phyloP scores from a whole-genome alignment of 2,329 filamentous ascomycete genomes.

The Sarocladium kiliense region DNA sequence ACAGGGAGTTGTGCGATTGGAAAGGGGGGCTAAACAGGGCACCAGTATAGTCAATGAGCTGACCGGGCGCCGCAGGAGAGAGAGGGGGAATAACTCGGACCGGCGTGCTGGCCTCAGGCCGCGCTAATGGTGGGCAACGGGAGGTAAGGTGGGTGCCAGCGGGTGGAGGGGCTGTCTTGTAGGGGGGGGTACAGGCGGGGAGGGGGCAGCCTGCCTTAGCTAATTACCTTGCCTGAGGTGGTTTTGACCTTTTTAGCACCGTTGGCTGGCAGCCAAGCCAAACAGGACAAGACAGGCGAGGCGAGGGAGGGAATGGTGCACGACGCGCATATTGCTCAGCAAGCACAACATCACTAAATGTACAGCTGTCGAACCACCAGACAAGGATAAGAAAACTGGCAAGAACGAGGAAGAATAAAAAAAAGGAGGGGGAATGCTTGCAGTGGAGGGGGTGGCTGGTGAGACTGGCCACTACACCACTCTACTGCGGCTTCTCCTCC shows the following conservation, averaged over 20 bases:
- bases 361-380: not conserved
- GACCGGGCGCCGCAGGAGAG: too few relatives aligned
- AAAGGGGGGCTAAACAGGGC: not conserved
- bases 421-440: not conserved
- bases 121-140: conserved; percentile 4
- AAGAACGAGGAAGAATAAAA: not conserved
- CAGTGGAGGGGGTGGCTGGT: conserved; percentile 1
- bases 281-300: not conserved
- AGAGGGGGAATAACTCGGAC: not conserved
- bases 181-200: not conserved
- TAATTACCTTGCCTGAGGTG: not conserved
- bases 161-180: conserved; percentile 4
- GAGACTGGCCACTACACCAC: not conserved
- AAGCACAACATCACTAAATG: not conserved
- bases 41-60: too few relatives aligned
- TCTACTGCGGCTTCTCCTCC: not conserved
- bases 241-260: not conserved
- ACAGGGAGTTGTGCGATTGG: not conserved
- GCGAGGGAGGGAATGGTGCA: conserved; percentile 4
- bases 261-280: not conserved
- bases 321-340: not conserved
- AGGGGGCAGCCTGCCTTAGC: not conserved
- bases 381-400: not conserved
- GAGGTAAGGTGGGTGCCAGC: conserved; percentile 3
- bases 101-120: not conserved